Conservation (phyloP, 768 basidiomycete genomes). For the Multifurca ochricompacta region DNA sequence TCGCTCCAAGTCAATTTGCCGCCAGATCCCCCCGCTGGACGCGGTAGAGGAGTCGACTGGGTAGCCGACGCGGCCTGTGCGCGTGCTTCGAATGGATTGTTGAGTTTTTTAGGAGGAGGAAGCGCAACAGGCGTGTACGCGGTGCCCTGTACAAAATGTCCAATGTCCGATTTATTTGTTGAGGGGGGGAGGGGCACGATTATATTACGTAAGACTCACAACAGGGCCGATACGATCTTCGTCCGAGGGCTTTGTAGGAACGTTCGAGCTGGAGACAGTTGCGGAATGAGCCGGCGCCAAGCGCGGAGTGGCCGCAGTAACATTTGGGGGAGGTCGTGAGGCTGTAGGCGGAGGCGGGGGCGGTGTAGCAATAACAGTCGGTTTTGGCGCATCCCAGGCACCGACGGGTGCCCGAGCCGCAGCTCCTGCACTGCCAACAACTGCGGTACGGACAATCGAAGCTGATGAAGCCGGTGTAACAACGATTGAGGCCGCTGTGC, state of each 20-base stretch:
- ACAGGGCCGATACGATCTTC: conserved; percentile 83
- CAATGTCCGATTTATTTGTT: not conserved
- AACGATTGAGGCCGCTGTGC: too few relatives aligned
- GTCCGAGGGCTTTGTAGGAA: conserved; percentile 59
- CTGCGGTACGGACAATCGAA: conserved; percentile 18
- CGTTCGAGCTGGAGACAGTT: conserved; percentile 37
- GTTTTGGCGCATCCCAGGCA: conserved; percentile 51
- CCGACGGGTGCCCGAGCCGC: conserved; percentile 39
- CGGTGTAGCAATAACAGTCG: conserved; percentile 29
- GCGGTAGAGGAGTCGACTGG: conserved; percentile 26
- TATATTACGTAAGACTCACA: not conserved
- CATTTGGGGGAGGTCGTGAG: conserved; percentile 35
- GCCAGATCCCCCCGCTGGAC: conserved; percentile 28
- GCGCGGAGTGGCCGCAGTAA: conserved; percentile 20
- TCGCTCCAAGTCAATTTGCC: conserved; percentile 94
- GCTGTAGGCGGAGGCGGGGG: conserved; percentile 26
- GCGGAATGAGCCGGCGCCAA: conserved; percentile 30
- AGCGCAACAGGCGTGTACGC: conserved; percentile 85
- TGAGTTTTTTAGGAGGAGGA: conserved; percentile 78
- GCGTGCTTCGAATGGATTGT: conserved; percentile 65
- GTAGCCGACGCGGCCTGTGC: conserved; percentile 16
- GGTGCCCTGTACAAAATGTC: conserved; percentile 47
- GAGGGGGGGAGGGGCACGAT: not conserved
- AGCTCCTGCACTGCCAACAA: conserved; percentile 28
- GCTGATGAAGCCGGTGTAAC: conserved; percentile 35